Conservation (phyloP, 106 monocot species). For the Acanthochlamys bracteata region DNA sequence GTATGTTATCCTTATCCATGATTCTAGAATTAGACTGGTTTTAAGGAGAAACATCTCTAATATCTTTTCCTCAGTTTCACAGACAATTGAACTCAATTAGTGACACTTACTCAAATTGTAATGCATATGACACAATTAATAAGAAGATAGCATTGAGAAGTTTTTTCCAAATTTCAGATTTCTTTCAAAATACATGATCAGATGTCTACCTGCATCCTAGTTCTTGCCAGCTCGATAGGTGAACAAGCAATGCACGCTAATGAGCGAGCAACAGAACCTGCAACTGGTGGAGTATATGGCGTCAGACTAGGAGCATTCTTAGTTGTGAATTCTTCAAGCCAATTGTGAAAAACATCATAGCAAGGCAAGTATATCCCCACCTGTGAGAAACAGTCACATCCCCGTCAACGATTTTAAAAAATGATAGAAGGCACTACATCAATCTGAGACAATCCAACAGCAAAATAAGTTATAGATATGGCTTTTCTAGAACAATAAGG, state of each 20-base stretch:
- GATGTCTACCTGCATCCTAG: conserved; percentile 80
- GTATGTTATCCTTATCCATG: too few species aligned
- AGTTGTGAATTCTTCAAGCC: conserved; percentile 71
- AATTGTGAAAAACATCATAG: conserved; percentile 86
- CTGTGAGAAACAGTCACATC: conserved; percentile 22
- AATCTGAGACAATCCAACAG: background rate
- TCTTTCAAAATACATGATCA: background rate
- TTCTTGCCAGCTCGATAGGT: conserved; percentile 90
- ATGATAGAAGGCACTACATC: background rate
- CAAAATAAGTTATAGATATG: too few species aligned
- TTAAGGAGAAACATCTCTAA: too few species aligned
- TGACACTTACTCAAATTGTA: too few species aligned
- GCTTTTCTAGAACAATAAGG: too few species aligned
- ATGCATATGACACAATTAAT: too few species aligned
- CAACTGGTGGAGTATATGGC: conserved; percentile 80
- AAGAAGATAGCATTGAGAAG: too few species aligned
- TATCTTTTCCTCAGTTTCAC: too few species aligned
- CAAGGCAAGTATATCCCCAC: conserved; percentile 97
- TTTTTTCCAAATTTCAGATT: too few species aligned
- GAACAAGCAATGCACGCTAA: conserved; percentile 87
- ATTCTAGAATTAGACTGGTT: too few species aligned
- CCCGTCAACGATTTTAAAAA: background rate
- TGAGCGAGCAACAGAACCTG: conserved; percentile 80
- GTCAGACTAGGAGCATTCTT: conserved; percentile 63
- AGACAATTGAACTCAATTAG: too few species aligned